Base-by-base conservation (phyloP, 257 asterid species). In the Solanum tarapatanum region DNA sequence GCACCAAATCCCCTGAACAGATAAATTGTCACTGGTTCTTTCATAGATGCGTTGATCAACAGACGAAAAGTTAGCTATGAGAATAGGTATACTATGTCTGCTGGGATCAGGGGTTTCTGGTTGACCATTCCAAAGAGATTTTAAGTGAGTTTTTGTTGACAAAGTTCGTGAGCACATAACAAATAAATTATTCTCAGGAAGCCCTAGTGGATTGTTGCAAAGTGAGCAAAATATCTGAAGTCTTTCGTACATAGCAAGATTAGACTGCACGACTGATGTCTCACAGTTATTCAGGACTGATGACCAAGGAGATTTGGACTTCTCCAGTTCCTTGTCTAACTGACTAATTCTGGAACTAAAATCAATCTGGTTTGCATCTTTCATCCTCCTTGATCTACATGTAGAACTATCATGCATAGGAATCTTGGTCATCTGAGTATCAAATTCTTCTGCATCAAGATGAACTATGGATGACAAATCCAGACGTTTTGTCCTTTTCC, bases 1-100 rank as follows among this genome's bases (percentile, higher is more conserved):
- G 92, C 98, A 97, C 99, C 99, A 97, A 92, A 94, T 88, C 72
- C 96, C 99, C 85, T 94, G 94, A 87, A 92, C 96, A 1, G 92
- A 84, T 86, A 86, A 88, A 88, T 87, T 91, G 51, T 90, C 94
- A 87, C 76, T 88, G 86, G 91, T 87, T 86, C 87, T 86, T 85
- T 74, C 91, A 83, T 85, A 89, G 83, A 97, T 82, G 45, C 89
- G 90, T 87, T 90, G 91, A 90, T 95, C 90, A 84, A 95, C 90
- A 13, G 92, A 94, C 30, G 90, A 91, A 75, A 86, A 41, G 83
- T 95, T 97, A 51, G 93, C 87, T 76, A 93, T 89, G 77, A 97
- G 79, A 88, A 97, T 91, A 32, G 94, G 95, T 77, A 95, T 89
- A 84, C 91, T 93, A 80, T 93, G 77, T 83, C 91, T 77, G 87